A percentile compares a stretch with the other conserved stretches of the same genome.
Evolutionary conservation across 2,329 filamentous ascomycete genomes (phyloP).

Genomic region (Triangularia verruculosa): DNA sequence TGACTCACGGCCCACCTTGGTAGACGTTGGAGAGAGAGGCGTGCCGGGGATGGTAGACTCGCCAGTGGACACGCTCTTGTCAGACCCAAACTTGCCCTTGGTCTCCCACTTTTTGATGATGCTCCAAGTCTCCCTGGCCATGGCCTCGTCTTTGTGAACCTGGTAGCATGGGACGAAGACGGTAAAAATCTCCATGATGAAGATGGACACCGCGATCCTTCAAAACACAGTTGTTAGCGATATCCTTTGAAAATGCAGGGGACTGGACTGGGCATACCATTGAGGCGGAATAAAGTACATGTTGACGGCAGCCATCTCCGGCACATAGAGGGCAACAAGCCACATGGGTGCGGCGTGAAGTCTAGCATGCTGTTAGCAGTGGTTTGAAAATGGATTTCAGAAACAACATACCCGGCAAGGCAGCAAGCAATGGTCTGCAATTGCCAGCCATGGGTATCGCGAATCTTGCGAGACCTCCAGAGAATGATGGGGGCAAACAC

Average conservation of each 20-base stretch:
- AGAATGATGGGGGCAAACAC: constrained; percentile 59
- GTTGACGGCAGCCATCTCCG: constrained; percentile 51
- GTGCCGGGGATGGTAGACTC: constrained; percentile 8
- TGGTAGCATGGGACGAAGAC: constrained; percentile 63
- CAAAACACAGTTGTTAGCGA: not conserved
- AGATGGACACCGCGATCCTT: constrained; percentile 58
- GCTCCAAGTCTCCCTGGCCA: constrained; percentile 47
- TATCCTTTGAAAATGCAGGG: constrained; percentile 25
- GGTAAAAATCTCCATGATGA: constrained; percentile 61
- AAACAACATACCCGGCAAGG: constrained; percentile 40
- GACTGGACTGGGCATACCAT: constrained; percentile 46
- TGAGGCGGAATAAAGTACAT: constrained; percentile 56
- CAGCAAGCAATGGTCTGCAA: constrained; percentile 57
- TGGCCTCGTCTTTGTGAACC: constrained; percentile 44
- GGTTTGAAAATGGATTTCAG: not conserved
- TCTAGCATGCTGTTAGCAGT: constrained; percentile 34
- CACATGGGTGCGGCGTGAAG: constrained; percentile 66
- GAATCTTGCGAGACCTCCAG: constrained; percentile 58
- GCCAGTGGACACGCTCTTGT: constrained; percentile 5
- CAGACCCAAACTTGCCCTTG: constrained; percentile 33
- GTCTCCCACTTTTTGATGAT: constrained; percentile 49
- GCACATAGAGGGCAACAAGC: constrained; percentile 57
- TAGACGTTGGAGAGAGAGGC: not conserved
- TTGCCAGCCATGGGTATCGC: constrained; percentile 65
- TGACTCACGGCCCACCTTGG: not conserved